Base-by-base conservation (phyloP, 2,329 filamentous ascomycete genomes). In the Ceratocystis albifundus region DNA sequence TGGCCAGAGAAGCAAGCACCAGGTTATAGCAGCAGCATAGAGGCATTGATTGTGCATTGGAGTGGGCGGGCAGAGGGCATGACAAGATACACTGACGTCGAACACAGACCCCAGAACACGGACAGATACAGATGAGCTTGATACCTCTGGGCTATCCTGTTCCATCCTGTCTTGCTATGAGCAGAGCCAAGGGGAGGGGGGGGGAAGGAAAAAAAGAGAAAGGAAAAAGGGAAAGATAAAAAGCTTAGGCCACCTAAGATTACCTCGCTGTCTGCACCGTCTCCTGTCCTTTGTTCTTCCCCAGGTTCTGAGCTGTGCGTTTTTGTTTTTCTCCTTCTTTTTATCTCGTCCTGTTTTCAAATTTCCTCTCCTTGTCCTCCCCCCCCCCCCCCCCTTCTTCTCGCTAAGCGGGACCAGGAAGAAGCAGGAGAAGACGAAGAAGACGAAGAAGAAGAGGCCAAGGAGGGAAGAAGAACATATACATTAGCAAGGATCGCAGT, bases 231-330 rank as follows among this genome's bases (percentile, higher is more conserved):
- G 17, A 20, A 32, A 17, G 17, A 32, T 32, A 62, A 62, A 45
- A 45, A 50, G 22, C 41, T 63, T 30, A 50, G 61, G n/a, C 53
- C 53, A 59, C n/a, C 28, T 7, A 17, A 32, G n/a, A 59, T 59
- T 32, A 32, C 28, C 53, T 59, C 53, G 25, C 32, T 30, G 53
- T 30, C 28, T 30, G 53, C 15, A 59, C 53, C 53, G 28, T 59
- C 25, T 32, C 1, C 15, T 32, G 28, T 17, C 25, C 46, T 59
- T 59, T 59, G 53, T 59, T 59, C 53, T 59, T 59, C 53, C 53
- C 53, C 53, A 59, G 53, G 53, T 59, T 59, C 25, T 59, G 25
- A 32, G 28, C 53, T 59, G 53, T 59, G 53, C 53, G 15, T 59
- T 59, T 59, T 57, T 50, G 15, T 25, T 50, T 50, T 50, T 36